Evolutionary conservation across 495 filamentous ascomycete species (phyloP).

Genomic region (Penicillium egyptiacum): DNA sequence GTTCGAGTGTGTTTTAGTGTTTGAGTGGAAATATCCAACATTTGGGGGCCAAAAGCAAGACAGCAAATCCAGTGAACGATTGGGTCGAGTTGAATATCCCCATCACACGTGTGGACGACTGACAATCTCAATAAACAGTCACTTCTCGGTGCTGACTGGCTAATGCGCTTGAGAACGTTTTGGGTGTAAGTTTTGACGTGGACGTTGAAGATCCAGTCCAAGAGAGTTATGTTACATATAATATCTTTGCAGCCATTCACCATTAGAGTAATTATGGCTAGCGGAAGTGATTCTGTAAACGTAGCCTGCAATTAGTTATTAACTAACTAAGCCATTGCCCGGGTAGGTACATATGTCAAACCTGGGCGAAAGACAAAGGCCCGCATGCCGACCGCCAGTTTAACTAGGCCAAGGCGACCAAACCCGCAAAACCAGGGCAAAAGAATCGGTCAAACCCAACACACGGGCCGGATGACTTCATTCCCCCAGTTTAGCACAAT

Average conservation of each 20-base stretch:
- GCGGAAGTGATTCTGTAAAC: not conserved
- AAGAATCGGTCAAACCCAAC: conserved; percentile 10
- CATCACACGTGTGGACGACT: conserved; percentile 13
- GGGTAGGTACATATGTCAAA: not conserved
- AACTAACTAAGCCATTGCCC: not conserved
- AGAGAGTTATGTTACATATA: not conserved
- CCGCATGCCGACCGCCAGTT: conserved; percentile 6
- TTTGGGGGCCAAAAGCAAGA: conserved; percentile 8
- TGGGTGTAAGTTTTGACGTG: not conserved
- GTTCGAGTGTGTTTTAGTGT: not conserved
- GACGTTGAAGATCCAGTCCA: conserved; percentile 4
- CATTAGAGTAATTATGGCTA: conserved; percentile 1
- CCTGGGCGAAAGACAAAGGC: not conserved
- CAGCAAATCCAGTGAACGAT: not conserved
- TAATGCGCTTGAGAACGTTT: not conserved
- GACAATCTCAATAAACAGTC: not conserved
- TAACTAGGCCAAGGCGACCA: not conserved
- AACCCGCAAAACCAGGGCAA: conserved; percentile 1
- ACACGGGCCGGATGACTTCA: conserved; percentile 7
- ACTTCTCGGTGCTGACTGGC: conserved; percentile 17
- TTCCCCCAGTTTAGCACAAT: conserved; percentile 4
- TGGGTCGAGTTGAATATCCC: not conserved
- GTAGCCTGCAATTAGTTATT: not conserved
- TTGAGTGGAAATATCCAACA: not conserved
- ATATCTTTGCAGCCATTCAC: not conserved